A percentile compares a stretch with the other conserved stretches of the same genome.
Conservation (phyloP, 495 filamentous ascomycete genomes). For the Cudoniella acicularis region DNA sequence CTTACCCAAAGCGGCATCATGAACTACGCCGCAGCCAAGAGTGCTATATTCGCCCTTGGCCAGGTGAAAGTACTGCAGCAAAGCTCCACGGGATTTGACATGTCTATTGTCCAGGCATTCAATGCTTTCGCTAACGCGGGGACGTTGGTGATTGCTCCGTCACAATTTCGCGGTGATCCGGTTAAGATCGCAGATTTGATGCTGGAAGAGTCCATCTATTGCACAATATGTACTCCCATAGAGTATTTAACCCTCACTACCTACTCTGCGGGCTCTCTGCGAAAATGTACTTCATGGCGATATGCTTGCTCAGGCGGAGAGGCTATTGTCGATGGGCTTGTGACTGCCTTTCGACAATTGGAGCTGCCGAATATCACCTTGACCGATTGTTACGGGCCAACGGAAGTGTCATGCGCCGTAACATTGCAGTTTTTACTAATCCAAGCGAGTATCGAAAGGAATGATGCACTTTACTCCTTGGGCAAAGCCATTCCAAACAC, state of each 20-base stretch:
- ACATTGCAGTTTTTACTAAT: too few relatives aligned
- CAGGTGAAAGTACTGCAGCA: background rate
- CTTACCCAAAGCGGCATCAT: background rate
- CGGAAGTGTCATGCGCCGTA: background rate
- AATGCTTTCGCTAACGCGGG: background rate
- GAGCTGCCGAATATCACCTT: background rate
- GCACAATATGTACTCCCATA: background rate
- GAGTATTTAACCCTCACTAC: background rate
- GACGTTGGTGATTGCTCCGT: background rate
- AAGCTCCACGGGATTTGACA: background rate
- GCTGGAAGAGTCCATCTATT: background rate
- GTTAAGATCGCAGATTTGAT: background rate
- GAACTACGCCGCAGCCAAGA: background rate
- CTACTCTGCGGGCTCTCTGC: background rate
- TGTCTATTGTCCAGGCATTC: background rate
- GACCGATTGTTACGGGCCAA: background rate
- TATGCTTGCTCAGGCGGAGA: background rate
- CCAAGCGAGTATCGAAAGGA: too few relatives aligned
- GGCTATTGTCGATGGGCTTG: background rate
- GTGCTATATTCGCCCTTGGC: background rate
- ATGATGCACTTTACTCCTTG: too few relatives aligned
- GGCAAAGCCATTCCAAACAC: too few relatives aligned
- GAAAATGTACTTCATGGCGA: background rate
- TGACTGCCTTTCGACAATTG: background rate
- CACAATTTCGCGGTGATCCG: background rate